phyloP scores from a whole-genome alignment of 495 filamentous ascomycete species.

The Letharia lupina region DNA sequence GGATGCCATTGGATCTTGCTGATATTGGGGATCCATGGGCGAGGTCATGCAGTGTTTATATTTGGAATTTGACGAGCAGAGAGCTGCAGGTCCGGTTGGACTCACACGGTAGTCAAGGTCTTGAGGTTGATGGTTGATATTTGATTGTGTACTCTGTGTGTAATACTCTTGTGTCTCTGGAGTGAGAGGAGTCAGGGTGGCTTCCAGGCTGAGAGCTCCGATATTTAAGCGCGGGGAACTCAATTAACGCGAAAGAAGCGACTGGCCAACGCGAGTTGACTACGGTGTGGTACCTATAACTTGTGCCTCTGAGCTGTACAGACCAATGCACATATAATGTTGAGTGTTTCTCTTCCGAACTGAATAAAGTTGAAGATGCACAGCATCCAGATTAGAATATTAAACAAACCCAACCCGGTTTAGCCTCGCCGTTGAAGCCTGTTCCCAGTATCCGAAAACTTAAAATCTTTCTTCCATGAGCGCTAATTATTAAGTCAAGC shows the following conservation, averaged over 20 bases:
- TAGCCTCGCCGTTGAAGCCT: background rate
- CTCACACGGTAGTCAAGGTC: background rate
- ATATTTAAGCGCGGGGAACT: constrained; percentile 6
- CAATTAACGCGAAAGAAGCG: background rate
- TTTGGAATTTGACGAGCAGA: background rate
- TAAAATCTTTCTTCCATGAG: background rate
- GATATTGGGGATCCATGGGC: constrained; percentile 28
- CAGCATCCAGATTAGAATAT: background rate
- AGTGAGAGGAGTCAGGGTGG: background rate
- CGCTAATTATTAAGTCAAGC: background rate
- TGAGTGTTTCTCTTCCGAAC: background rate
- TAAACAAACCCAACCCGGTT: constrained; percentile 2
- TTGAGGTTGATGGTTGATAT: background rate
- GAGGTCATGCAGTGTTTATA: constrained; percentile 6
- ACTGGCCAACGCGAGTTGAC: background rate
- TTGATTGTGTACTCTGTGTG: background rate
- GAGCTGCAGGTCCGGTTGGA: background rate
- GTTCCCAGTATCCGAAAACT: background rate
- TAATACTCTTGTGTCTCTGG: background rate
- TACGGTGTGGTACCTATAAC: background rate
- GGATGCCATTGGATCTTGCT: constrained; percentile 27
- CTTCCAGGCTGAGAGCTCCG: background rate
- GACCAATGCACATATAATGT: background rate
- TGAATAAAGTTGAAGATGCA: background rate
- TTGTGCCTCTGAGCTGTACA: background rate